Conservation (phyloP, 805 yeast genomes). For the Metschnikowia similis region DNA sequence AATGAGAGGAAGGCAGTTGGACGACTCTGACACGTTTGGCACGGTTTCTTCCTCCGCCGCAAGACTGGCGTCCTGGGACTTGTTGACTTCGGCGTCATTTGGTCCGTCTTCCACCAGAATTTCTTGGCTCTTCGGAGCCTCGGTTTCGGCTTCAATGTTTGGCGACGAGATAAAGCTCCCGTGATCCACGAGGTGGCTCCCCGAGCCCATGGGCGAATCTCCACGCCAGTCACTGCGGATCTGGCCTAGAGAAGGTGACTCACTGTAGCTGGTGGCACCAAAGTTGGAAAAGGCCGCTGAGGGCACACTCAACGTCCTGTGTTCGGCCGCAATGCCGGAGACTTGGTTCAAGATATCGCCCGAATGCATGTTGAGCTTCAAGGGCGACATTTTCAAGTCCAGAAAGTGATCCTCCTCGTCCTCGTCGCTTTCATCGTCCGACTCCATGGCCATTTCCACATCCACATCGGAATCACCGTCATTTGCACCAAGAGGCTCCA, state of each 20-base stretch:
- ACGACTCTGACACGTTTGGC: constrained; percentile 26
- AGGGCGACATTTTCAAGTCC: constrained; percentile 6
- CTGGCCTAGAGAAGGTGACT: neutral
- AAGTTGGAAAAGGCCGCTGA: neutral
- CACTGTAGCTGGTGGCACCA: neutral
- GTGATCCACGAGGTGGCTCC: neutral
- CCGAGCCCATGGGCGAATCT: neutral
- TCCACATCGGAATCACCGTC: constrained; percentile 2
- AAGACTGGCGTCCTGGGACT: neutral
- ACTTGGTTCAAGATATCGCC: constrained; percentile 5
- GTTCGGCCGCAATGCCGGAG: neutral
- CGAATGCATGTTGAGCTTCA: constrained; percentile 10
- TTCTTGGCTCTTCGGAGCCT: neutral
- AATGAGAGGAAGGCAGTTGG: constrained; percentile 67
- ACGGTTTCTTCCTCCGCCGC: neutral
- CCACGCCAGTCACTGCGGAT: constrained; percentile 1
- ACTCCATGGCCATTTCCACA: constrained; percentile 9
- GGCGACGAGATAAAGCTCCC: constrained; percentile 1
- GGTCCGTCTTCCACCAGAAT: neutral
- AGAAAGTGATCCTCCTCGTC: constrained; percentile 13
- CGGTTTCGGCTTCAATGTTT: neutral
- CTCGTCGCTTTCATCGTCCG: constrained; percentile 14
- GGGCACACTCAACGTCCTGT: neutral
- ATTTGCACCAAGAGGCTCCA: neutral
- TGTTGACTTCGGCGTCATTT: neutral